A percentile compares a stretch with the other conserved stretches of the same genome.
These are phyloP conservation scores for Typha latifolia DNA, from an alignment of 176 grass and related monocot species.

Conservation along the genomic window DNA sequence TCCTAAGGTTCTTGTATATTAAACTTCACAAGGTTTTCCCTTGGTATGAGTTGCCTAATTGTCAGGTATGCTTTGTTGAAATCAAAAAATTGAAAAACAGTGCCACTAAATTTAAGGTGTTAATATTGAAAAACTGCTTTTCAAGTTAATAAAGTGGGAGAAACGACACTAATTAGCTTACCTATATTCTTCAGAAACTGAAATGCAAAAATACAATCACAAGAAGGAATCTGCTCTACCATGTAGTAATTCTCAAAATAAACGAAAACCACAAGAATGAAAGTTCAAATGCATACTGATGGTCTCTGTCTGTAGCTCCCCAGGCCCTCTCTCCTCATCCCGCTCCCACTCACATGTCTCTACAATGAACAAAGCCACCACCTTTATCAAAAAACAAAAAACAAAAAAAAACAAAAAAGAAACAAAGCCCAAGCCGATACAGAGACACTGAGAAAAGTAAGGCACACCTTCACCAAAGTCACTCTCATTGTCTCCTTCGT, in stretches of 20 bases:
- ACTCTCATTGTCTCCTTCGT: slow-evolving; percentile 41
- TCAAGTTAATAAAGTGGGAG: too few relatives aligned
- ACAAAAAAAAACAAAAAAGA: neutral
- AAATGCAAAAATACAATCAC: too few relatives aligned
- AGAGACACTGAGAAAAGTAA: neutral
- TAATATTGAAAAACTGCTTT: too few relatives aligned
- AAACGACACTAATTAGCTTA: too few relatives aligned
- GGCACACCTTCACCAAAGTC: slow-evolving; percentile 26
- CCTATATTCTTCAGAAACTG: too few relatives aligned
- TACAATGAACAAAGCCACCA: slow-evolving; percentile 7
- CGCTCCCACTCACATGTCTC: slow-evolving; percentile 33
- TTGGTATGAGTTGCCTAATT: too few relatives aligned
- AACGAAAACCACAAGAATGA: neutral
- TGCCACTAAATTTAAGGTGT: too few relatives aligned
- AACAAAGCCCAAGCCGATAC: slow-evolving; percentile 1
- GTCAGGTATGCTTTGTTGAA: too few relatives aligned
- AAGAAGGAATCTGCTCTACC: too few relatives aligned
- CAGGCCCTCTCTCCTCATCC: slow-evolving; percentile 3
- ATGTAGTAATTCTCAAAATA: slow-evolving; percentile 1
- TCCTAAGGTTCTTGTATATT: too few relatives aligned
- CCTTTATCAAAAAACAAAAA: neutral
- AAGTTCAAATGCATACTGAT: slow-evolving; percentile 14
- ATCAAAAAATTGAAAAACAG: too few relatives aligned
- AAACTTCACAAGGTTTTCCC: too few relatives aligned
- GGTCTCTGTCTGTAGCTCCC: neutral